Evolutionary conservation across 2,329 filamentous ascomycete species (phyloP).

Genomic region (Beauveria australis): DNA sequence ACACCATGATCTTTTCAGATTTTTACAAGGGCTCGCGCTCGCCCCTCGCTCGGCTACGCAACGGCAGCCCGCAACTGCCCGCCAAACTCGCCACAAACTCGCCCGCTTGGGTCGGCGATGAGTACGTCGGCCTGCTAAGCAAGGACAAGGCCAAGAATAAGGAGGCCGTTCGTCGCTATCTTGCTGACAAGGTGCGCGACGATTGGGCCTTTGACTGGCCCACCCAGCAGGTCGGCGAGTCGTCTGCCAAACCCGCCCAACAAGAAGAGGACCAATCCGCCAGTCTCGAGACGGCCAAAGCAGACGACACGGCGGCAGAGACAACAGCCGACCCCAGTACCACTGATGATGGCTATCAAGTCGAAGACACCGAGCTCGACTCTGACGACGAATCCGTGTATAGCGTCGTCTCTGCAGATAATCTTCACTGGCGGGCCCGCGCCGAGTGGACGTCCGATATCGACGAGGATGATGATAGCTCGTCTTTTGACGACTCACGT

Average conservation of each 20-base stretch:
- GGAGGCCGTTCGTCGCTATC: conserved; percentile 49
- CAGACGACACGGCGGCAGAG: conserved; percentile 12
- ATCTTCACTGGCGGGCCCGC: conserved; percentile 39
- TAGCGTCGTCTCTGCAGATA: conserved; percentile 49
- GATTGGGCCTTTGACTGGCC: conserved; percentile 57
- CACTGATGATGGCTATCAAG: conserved; percentile 26
- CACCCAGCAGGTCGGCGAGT: conserved; percentile 16
- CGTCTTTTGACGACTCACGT: conserved; percentile 42
- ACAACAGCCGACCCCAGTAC: not conserved
- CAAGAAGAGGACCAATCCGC: not conserved
- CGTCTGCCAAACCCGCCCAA: not conserved
- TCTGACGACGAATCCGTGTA: conserved; percentile 43
- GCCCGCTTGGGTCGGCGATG: conserved; percentile 35
- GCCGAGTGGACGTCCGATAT: conserved; percentile 51
- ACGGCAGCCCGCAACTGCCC: conserved; percentile 23
- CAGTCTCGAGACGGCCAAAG: not conserved
- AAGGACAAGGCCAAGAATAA: conserved; percentile 56
- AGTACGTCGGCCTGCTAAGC: conserved; percentile 53
- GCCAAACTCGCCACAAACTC: conserved; percentile 20
- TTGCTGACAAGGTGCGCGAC: conserved; percentile 45
- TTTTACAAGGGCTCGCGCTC: conserved; percentile 49
- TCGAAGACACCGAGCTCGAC: conserved; percentile 32
- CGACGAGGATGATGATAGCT: conserved; percentile 38
- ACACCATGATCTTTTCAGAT: conserved; percentile 49
- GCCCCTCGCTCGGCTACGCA: conserved; percentile 44